Evolutionary conservation across 345 rosid species (phyloP).

Genomic region (Gossypium rotundifolium): DNA sequence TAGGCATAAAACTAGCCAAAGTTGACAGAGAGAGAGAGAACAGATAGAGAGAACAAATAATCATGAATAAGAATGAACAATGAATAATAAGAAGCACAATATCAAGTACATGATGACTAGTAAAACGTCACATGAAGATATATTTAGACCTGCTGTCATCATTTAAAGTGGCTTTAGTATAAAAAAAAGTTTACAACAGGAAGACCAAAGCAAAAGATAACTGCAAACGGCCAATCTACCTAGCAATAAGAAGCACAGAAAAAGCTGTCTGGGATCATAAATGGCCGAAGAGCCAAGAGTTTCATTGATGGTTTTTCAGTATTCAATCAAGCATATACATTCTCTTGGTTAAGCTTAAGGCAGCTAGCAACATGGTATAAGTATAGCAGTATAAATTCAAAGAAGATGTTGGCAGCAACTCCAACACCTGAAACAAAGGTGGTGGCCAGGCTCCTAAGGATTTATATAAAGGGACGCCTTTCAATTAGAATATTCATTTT

Average conservation of each 20-base stretch:
- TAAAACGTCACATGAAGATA: neutral
- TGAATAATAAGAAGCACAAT: neutral
- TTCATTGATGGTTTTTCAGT: neutral
- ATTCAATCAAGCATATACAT: neutral
- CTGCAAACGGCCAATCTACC: neutral
- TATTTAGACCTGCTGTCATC: neutral
- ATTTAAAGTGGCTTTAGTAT: neutral
- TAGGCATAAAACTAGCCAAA: neutral
- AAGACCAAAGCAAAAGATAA: neutral
- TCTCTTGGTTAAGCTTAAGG: neutral
- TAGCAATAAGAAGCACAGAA: neutral
- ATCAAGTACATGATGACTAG: neutral
- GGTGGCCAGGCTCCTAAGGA: neutral
- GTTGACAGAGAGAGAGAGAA: neutral
- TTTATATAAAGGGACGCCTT: neutral
- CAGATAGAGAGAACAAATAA: neutral
- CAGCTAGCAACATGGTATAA: neutral
- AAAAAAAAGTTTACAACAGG: neutral
- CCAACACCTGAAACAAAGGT: neutral
- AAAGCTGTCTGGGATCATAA: neutral
- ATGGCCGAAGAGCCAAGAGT: neutral
- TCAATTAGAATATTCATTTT: neutral
- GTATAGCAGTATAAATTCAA: neutral
- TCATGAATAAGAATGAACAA: neutral
- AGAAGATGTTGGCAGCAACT: neutral